Evolutionary conservation across 306 rosid species (phyloP).

Genomic region (Cicer yamashitae): DNA sequence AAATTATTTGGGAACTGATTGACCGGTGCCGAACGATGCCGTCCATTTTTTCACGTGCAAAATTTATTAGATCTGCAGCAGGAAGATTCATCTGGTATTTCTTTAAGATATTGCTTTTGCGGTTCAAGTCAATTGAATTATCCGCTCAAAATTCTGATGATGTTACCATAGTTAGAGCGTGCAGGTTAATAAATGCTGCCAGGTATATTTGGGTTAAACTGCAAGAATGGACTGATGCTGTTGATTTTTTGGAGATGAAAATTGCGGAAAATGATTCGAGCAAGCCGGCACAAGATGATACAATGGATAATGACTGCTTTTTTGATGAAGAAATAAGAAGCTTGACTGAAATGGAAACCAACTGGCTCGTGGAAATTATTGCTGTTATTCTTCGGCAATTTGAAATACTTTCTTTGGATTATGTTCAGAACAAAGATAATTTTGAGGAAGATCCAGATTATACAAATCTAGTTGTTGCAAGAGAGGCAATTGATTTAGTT

Average conservation of each 20-base stretch:
- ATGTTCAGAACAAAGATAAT: slow-evolving; percentile 52
- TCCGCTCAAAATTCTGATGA: slow-evolving; percentile 48
- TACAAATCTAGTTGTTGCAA: slow-evolving; percentile 31
- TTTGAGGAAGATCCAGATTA: slow-evolving; percentile 48
- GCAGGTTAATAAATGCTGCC: slow-evolving; percentile 68
- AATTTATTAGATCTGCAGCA: slow-evolving; percentile 68
- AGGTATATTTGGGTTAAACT: slow-evolving; percentile 64
- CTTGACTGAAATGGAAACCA: slow-evolving; percentile 70
- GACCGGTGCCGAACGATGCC: slow-evolving; percentile 72
- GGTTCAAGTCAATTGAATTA: slow-evolving; percentile 58
- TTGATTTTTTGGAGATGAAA: slow-evolving; percentile 75
- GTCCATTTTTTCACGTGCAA: slow-evolving; percentile 48
- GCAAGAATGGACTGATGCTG: slow-evolving; percentile 70
- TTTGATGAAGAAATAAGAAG: slow-evolving; percentile 65
- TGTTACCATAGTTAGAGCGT: slow-evolving; percentile 49
- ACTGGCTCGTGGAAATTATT: slow-evolving; percentile 78
- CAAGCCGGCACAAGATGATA: slow-evolving; percentile 41
- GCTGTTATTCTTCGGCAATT: slow-evolving; percentile 66
- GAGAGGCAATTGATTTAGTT: slow-evolving; percentile 47
- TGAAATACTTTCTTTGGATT: slow-evolving; percentile 66
- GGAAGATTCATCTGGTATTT: slow-evolving; percentile 76
- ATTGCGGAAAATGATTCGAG: slow-evolving; percentile 61
- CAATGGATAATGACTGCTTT: slow-evolving; percentile 48
- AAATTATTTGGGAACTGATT: slow-evolving; percentile 69
- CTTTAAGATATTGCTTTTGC: slow-evolving; percentile 61